A percentile compares a stretch with the other conserved stretches of the same genome.
Conservation (phyloP, 78 protist species). For the Pelomyxa schiedti region DNA sequence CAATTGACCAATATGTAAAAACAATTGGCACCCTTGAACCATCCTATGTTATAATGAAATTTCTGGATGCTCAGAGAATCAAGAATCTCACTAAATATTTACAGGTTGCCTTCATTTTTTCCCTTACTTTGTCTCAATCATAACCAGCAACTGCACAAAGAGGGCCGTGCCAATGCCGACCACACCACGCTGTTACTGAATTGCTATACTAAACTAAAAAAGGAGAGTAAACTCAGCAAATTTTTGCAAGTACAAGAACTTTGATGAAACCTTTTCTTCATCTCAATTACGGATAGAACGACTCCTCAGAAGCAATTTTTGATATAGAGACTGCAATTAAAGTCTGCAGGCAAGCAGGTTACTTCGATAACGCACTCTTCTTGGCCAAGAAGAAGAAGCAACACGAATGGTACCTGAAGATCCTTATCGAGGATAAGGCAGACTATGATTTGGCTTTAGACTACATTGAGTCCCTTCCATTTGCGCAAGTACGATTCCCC, state of each 20-base stretch:
- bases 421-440: constrained; percentile 62
- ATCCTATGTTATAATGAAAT: constrained; percentile 88
- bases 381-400: constrained; percentile 40
- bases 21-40: constrained; percentile 94
- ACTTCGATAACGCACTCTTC: constrained; percentile 66
- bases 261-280: too few species aligned
- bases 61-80: constrained; percentile 87
- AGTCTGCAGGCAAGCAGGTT: constrained; percentile 77
- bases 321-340: constrained; percentile 86
- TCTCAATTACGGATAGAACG: too few species aligned
- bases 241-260: constrained; percentile 66
- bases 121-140: too few species aligned
- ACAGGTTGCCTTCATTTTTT: too few species aligned
- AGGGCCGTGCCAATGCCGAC: constrained; percentile 70
- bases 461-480: constrained; percentile 44
- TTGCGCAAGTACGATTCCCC: not conserved
- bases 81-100: constrained; percentile 82
- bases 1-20: constrained; percentile 76
- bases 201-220: constrained; percentile 89
- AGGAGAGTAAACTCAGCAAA: constrained; percentile 61
- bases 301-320: constrained; percentile 43
- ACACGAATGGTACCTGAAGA: constrained; percentile 72
- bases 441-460: constrained; percentile 52
- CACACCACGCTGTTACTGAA: constrained; percentile 88
- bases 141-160: constrained; percentile 70